Evolutionary conservation across 2,329 filamentous ascomycete genomes (phyloP), one percentile per base, ranked within the genome.

Genomic region (Sclerotinia trifoliorum): DNA sequence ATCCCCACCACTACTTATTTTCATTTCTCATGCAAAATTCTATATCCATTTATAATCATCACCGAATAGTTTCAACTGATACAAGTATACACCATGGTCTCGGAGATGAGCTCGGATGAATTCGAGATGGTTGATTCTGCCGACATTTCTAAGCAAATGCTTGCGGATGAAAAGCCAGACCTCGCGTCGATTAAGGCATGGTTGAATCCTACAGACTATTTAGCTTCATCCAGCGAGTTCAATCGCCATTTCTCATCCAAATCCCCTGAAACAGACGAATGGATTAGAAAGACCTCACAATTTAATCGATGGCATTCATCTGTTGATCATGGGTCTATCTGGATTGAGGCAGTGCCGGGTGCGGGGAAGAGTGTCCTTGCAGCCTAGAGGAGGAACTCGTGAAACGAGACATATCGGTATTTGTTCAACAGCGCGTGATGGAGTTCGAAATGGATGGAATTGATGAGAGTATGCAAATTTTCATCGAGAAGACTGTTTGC

Each of bases 261-360:
- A 51, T 69, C 69, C 4, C 55, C 54, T 5, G 69, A 71, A 10
- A 74, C 74, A 11, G 73, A 70, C 11, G 29, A 70, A 48, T 74
- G 72, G 72, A 69, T 74, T 11, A 66, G 67, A 55, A 46, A 72
- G 51, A 73, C 73, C 1, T 61, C 69, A 21, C 35, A 66, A 21
- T 74, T 71, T 35, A 44, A 64, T 1, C n/a, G 68, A 52, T 74
- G 73, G 73, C 64, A 72, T 39, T 51, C 67, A 8, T 71, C 71
- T 5, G 26, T 32, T 15, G 65, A 80, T 32, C 68, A 77, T 58
- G 81, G 80, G 8, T 77, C 81, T 35, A 70, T 84, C 0, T 84
- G 81, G 82, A 80, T 84, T 39, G 79, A 78, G 52, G 83, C 81
- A 0, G 81, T 82, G 3, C 78, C 81, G 0, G 81, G 81, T 0